phyloP scores from a whole-genome alignment of 1,284 basidiomycete species.

The Microbotryum scabiosae region DNA sequence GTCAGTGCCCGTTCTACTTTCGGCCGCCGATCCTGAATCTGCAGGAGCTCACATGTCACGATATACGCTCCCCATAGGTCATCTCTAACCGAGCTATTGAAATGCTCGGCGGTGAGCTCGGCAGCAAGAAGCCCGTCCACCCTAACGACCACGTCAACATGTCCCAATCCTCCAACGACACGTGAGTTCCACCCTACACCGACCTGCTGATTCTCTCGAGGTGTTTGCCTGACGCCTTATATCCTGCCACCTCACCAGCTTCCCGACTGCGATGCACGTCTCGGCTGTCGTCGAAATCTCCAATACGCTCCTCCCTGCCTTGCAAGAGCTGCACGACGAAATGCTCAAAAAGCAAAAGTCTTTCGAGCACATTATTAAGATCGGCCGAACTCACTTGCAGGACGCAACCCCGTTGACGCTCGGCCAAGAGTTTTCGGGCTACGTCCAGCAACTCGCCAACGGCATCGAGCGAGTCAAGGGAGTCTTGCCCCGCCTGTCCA shows the following conservation, averaged over 20 bases:
- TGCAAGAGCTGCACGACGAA: constrained; percentile 73
- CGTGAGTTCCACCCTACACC: constrained; percentile 47
- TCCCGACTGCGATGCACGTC: constrained; percentile 99
- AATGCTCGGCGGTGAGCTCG: constrained; percentile 87
- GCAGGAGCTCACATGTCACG: background rate
- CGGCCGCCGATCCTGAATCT: background rate
- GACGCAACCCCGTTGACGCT: constrained; percentile 97
- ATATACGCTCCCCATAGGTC: constrained; percentile 51
- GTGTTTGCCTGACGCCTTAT: background rate
- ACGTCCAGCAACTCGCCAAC: constrained; percentile 89
- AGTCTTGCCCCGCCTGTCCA: constrained; percentile 75
- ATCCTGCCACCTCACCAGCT: constrained; percentile 48
- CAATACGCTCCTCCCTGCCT: constrained; percentile 71
- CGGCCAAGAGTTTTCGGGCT: constrained; percentile 97
- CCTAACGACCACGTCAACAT: constrained; percentile 99
- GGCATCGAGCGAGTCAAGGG: constrained; percentile 79
- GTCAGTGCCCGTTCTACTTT: constrained; percentile 40
- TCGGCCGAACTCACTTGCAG: constrained; percentile 95
- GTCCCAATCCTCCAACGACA: constrained; percentile 98
- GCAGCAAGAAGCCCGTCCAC: constrained; percentile 95
- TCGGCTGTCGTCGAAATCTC: constrained; percentile 87
- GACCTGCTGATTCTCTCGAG: background rate
- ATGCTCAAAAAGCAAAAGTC: constrained; percentile 70
- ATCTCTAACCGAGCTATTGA: constrained; percentile 99
- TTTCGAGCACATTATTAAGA: constrained; percentile 93